A percentile compares a stretch with the other conserved stretches of the same genome.
phyloP scores from a whole-genome alignment of 805 yeast species.

The Zygosaccharomyces siamensis region DNA sequence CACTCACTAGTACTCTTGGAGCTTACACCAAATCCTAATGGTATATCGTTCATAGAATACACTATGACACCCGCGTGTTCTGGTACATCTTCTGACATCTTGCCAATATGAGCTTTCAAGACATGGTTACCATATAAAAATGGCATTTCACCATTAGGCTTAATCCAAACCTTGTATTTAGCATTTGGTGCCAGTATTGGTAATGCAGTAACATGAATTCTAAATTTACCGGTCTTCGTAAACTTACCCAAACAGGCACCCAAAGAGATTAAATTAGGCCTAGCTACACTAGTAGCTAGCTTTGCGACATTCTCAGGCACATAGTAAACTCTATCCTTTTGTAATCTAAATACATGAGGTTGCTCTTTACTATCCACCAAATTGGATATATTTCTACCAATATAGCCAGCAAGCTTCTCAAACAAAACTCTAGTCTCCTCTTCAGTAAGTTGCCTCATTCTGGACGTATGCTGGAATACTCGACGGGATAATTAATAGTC shows the following conservation, averaged over 20 bases:
- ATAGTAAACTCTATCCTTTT: conserved; percentile 94
- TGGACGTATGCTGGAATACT: conserved; percentile 1
- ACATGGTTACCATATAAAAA: conserved; percentile 94
- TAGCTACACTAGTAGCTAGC: conserved; percentile 83
- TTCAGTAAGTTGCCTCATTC: conserved; percentile 92
- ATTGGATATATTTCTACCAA: conserved; percentile 90
- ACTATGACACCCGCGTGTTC: conserved; percentile 96
- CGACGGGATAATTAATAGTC: neutral
- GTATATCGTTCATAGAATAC: conserved; percentile 85
- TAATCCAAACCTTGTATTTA: conserved; percentile 92
- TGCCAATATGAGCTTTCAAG: conserved; percentile 92
- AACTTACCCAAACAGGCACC: conserved; percentile 95
- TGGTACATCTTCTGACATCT: conserved; percentile 95
- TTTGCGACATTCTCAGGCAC: conserved; percentile 78
- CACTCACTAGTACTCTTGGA: conserved; percentile 89
- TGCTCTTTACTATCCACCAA: conserved; percentile 74
- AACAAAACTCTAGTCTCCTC: conserved; percentile 95
- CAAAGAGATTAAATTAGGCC: conserved; percentile 84
- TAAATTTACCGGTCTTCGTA: conserved; percentile 95
- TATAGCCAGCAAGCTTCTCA: conserved; percentile 92
- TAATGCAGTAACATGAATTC: conserved; percentile 89
- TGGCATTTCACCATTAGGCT: conserved; percentile 98
- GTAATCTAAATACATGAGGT: conserved; percentile 92
- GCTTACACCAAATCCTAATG: conserved; percentile 92
- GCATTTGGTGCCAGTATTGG: conserved; percentile 81